Conservation (phyloP, 176 grass and related monocot species). For the Themeda triandra region DNA sequence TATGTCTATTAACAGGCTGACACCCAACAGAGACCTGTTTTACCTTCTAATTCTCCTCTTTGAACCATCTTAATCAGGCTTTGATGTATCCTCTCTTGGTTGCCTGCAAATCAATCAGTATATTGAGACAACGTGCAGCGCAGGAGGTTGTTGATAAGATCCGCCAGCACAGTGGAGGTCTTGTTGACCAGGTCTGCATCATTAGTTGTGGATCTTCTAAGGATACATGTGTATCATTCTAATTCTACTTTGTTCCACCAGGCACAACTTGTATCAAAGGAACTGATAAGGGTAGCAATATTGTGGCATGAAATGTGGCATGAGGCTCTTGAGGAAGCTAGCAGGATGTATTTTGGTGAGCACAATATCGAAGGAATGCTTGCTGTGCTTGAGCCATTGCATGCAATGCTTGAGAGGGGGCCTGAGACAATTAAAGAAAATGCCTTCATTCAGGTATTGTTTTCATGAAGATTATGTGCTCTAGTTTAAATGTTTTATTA, state of each 20-base stretch:
- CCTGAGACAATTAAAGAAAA: constrained; percentile 80
- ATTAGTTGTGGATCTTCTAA: neutral
- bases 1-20: neutral
- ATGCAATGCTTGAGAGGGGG: constrained; percentile 84
- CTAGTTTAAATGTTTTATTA: neutral
- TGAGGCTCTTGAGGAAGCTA: constrained; percentile 96
- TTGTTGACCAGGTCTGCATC: constrained; percentile 83
- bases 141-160: constrained; percentile 97
- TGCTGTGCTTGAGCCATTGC: constrained; percentile 83
- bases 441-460: constrained; percentile 85
- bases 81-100: constrained; percentile 99
- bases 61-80: constrained; percentile 56
- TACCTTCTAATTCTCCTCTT: constrained; percentile 25
- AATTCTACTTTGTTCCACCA: constrained; percentile 36
- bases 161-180: constrained; percentile 85
- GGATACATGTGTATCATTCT: constrained; percentile 12
- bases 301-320: constrained; percentile 99
- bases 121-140: constrained; percentile 78
- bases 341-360: constrained; percentile 98
- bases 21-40: neutral
- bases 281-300: constrained; percentile 96
- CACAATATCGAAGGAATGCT: constrained; percentile 96
- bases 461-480: constrained; percentile 14
- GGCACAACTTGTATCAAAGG: constrained; percentile 96
- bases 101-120: constrained; percentile 98